Conservation (phyloP, 306 rosid species). For the Mucuna pruriens region DNA sequence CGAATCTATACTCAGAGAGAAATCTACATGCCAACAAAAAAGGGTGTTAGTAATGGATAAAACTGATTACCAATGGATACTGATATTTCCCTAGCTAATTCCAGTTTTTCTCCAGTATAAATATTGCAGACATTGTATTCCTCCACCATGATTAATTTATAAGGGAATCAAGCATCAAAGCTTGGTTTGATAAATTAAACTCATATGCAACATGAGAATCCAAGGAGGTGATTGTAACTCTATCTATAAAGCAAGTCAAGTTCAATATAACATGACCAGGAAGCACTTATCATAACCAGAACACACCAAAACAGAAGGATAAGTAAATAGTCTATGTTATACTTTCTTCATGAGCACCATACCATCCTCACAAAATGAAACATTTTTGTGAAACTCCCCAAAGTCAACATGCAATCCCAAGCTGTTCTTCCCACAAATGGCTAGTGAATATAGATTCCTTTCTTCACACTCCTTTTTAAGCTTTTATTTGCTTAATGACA, state of each 20-base stretch:
- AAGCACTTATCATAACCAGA: neutral
- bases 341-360: neutral
- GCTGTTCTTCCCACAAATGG: slow-evolving; percentile 14
- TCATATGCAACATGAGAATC: neutral
- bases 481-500: neutral
- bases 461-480: neutral
- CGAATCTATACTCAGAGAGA: slow-evolving; percentile 82
- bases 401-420: neutral
- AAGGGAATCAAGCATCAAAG: slow-evolving; percentile 12
- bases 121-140: neutral
- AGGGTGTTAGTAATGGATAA: slow-evolving; percentile 22
- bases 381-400: neutral
- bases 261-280: slow-evolving; percentile 2
- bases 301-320: neutral
- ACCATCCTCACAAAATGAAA: neutral
- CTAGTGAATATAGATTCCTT: neutral
- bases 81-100: neutral
- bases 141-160: neutral
- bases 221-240: neutral
- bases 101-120: slow-evolving; percentile 25
- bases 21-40: slow-evolving; percentile 55
- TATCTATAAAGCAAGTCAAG: neutral
- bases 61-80: neutral
- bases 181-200: slow-evolving; percentile 3
- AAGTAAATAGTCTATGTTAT: neutral